Base-by-base conservation (phyloP, 1,284 basidiomycete species). In the Lentinula novae-zelandiae region DNA sequence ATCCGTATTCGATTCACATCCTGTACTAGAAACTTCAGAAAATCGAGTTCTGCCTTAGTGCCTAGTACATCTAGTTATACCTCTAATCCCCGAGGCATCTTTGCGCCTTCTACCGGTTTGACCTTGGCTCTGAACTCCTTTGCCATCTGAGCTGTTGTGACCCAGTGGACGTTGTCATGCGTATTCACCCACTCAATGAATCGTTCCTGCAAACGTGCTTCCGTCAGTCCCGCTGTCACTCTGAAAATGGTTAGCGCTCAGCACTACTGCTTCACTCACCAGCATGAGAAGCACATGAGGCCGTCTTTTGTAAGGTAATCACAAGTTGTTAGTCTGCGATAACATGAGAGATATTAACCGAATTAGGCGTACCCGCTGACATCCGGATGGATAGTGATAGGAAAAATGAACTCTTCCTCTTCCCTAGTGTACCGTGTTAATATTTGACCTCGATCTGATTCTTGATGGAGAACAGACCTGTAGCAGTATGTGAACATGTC, bases 101-200 rank as follows among this genome's bases (percentile, higher is more conserved):
- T 72, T 1, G 76, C 78, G 17, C 72, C 73, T 36, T 66, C 62
- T 0, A 65, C 67, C 2, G 77, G 74, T 48, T 70, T 64, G 46
- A 72, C 74, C 67, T 76, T 79, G 10, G 68, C 68, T 62, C 77
- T 75, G 63, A 85, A 86, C 52, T 84, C 82, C 51, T 75, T 72
- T 20, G 82, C 80, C 82, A 87, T 86, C 62, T 87, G 82, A 61
- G 82, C 79, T 83, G 92, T 84, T 17, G 86, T 84, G 15, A 87
- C 86, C 86, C 87, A 92, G 61, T 89, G 80, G 1, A 92, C 83
- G 57, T 84, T 82, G 33, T 85, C 82, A 69, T 91, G 88, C 2
- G 80, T 83, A 68, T 90, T 90, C 57, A 92, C 78, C 86, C 88
- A 91, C 66, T 89, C 84, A 66, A 93, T 90, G 70, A 92, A 89